Base-by-base conservation (phyloP, 192 early-diverging fungal genomes). In the Funneliformis geosporum region DNA sequence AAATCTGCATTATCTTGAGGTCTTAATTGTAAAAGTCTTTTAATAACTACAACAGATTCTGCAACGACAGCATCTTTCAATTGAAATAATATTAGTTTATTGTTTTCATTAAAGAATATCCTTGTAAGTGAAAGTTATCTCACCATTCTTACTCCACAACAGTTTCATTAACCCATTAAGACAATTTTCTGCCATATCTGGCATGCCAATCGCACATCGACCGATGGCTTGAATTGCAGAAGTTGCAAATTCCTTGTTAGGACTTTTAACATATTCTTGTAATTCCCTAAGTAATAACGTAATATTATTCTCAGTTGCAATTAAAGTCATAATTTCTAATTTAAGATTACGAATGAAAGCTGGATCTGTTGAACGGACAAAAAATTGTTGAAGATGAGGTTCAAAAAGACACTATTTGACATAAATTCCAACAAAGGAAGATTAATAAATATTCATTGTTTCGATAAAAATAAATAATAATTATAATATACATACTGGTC, bases 321-420 rank as follows among this genome's bases (percentile, higher is more conserved):
- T 80, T 27, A 87, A 78, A 21, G 89, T 91, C 80, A 99, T 77
- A 42, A 98, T 95, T 43, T 94, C 92, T 79, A 99, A 83, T 83
- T 99, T 97, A 64, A 94, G 73, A 68, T 93, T 88, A 44, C 94
- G 90, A 69, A 95, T 89, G 82, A 92, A 94, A 14, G 84, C 84
- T 14, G 95, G 89, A 60, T 98, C 96, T 8, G 89, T 89, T 0
- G 92, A 90, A 40, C 91, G 90, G 18, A 96, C 86, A 79, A 92
- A 96, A 83, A 98, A 98, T 81, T 91, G 90, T 50, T 90, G 91
- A 60, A 93, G 82, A 82, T 92, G 88, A 21, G 90, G 86, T 64
- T 90, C 82, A 81, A 98, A 94, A 16, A 94, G 79, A 39, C 86
- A 84, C 86, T 87, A 70, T 47, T 46, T 11, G 40, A 79, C 2